Conservation (phyloP, 2,329 filamentous ascomycete species). For the Neocatenulostroma microsporum region DNA sequence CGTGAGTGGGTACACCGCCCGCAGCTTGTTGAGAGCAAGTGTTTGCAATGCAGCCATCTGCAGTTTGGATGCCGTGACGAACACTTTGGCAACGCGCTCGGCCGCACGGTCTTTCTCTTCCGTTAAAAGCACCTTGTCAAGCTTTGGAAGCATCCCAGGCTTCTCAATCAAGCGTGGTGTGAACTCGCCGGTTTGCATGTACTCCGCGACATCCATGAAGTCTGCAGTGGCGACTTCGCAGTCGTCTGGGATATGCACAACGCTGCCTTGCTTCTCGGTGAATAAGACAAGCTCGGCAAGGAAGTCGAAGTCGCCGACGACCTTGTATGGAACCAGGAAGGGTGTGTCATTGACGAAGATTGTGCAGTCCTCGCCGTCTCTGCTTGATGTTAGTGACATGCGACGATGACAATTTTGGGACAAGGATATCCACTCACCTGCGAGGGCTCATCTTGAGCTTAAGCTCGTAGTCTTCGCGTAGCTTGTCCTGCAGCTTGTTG, state of each 20-base stretch:
- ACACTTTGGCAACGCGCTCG: conserved; percentile 10
- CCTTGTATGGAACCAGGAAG: not conserved
- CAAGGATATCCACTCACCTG: not conserved
- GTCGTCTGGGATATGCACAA: not conserved
- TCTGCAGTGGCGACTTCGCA: not conserved
- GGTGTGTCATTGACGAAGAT: conserved; percentile 5
- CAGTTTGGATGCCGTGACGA: conserved; percentile 13
- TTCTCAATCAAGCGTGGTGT: conserved; percentile 3
- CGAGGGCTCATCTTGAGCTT: not conserved
- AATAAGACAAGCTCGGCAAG: not conserved
- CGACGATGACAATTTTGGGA: not conserved
- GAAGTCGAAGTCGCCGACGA: not conserved
- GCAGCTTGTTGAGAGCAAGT: conserved; percentile 13
- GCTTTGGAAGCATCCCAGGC: conserved; percentile 1
- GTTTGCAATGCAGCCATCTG: conserved; percentile 12
- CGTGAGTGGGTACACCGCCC: conserved; percentile 9
- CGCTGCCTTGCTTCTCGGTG: not conserved
- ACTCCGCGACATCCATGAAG: conserved; percentile 3
- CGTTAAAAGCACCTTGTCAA: not conserved
- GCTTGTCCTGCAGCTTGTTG: not conserved
- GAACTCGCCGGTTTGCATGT: conserved; percentile 5
- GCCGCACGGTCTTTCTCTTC: conserved; percentile 9
- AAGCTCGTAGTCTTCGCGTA: not conserved
- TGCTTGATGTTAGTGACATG: conserved; percentile 1
- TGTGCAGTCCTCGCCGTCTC: conserved; percentile 3